Percentiles rank a stretch among this genome's conserved stretches.
Conservation (phyloP, 148 eudicot species). For the Persicaria maculosa region DNA sequence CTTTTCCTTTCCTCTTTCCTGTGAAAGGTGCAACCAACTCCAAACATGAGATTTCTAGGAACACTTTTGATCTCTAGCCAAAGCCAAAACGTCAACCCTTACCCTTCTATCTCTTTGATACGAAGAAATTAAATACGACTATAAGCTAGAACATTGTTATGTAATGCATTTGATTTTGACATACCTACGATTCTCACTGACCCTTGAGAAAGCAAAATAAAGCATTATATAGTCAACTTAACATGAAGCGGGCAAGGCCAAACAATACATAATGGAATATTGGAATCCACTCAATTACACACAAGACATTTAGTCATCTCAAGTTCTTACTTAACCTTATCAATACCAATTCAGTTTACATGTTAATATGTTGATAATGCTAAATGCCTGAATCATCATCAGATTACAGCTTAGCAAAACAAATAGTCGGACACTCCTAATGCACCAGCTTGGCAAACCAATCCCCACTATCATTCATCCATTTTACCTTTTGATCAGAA, state of each 20-base stretch:
- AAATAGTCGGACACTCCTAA: not conserved
- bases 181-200: no score
- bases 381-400: not conserved
- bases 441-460: not conserved
- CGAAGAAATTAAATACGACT: no score
- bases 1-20: constrained; percentile 86
- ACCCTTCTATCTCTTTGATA: no score
- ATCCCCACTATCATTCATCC: not conserved
- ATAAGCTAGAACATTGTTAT: no score
- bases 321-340: not conserved
- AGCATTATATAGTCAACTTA: not conserved
- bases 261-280: not conserved
- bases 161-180: no score
- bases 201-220: not conserved
- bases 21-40: not conserved
- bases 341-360: not conserved
- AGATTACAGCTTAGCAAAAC: not conserved
- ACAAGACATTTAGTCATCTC: not conserved
- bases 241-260: not conserved
- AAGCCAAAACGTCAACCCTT: no score
- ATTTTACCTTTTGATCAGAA: not conserved
- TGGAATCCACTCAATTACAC: not conserved
- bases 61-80: not conserved
- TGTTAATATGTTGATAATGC: not conserved
- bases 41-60: not conserved